Evolutionary conservation across 768 basidiomycete species (phyloP), one percentile per base, ranked within the genome.

Genomic region (Saitozyma sp.): DNA sequence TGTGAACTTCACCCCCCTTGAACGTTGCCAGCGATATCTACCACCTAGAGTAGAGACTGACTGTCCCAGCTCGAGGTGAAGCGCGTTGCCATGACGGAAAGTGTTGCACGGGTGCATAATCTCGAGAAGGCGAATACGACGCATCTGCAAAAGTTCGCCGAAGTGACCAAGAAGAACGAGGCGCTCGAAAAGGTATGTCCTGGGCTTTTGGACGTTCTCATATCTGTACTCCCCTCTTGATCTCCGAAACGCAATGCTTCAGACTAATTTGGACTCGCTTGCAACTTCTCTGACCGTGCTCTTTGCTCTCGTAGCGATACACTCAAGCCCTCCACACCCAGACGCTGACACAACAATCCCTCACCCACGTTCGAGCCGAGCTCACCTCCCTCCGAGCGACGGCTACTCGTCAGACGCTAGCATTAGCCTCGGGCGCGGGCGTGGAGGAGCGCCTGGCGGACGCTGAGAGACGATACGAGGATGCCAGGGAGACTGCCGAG

Each of bases 241-340:
- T n/a, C n/a, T n/a, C n/a, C n/a, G n/a, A n/a, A n/a, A n/a, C n/a
- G n/a, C n/a, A n/a, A n/a, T n/a, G n/a, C n/a, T n/a, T n/a, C n/a
- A n/a, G n/a, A n/a, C n/a, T n/a, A n/a, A n/a, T n/a, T n/a, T n/a
- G n/a, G n/a, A n/a, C 43, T 45, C 43, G 16, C 9, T 16, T 45
- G 9, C 9, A 45, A 45, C 43, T 16, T 40, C 9, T 11, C 37
- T 13, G 16, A 38, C 20, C 2, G 4, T 41, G 38, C 8, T 38
- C n/a, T 2, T 56, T 41, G 38, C 8, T 38, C n/a, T 17, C 50
- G 20, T 57, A 75, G 76, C 64, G 76, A 11, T 74, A 77, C 19
- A 77, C 76, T 1, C 76, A 76, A 67, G 63, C 76, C 3, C 62
- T 77, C 40, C 76, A 77, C 53, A 76, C 77, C 29, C 77, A 77